These are phyloP conservation scores for Pluteus cervinus DNA, from an alignment of 768 basidiomycete genomes.

Conservation along the genomic window DNA sequence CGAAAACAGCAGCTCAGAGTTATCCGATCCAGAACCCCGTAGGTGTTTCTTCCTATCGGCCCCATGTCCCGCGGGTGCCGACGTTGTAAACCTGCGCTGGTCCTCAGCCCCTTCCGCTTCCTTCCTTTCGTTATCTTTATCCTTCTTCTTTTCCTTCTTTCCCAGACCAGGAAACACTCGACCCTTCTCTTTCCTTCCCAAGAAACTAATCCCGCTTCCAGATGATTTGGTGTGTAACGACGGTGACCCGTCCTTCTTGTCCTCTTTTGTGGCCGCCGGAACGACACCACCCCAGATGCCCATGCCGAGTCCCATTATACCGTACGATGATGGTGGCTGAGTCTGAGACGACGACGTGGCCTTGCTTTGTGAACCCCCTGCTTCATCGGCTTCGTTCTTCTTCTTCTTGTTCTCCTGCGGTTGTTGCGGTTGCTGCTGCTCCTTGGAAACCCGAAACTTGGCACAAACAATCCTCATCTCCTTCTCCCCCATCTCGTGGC, in stretches of 20 bases:
- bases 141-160: constrained; percentile 10
- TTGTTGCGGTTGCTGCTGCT: too few species aligned
- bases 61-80: too few species aligned
- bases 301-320: too few species aligned
- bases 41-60: not conserved
- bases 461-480: constrained; percentile 35
- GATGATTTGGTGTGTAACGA: constrained; percentile 13
- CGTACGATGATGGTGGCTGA: too few species aligned
- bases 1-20: too few species aligned
- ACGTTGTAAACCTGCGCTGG: too few species aligned
- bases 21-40: constrained; percentile 5
- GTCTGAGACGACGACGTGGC: too few species aligned
- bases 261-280: constrained; percentile 7
- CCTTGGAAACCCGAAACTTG: constrained; percentile 33
- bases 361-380: not conserved
- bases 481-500: constrained; percentile 19
- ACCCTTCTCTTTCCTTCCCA: constrained; percentile 2
- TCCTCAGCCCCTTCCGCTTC: constrained; percentile 3
- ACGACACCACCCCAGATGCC: constrained; percentile 4
- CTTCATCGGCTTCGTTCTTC: not conserved
- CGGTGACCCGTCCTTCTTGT: constrained; percentile 17
- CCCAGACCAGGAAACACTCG: constrained; percentile 7
- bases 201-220: constrained; percentile 4
- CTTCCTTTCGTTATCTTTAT: constrained; percentile 21
- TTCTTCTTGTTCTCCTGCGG: constrained; percentile 4